Evolutionary conservation across 1,284 basidiomycete species (phyloP), one percentile per base, ranked within the genome.

Genomic region (Earliella scabrosa): DNA sequence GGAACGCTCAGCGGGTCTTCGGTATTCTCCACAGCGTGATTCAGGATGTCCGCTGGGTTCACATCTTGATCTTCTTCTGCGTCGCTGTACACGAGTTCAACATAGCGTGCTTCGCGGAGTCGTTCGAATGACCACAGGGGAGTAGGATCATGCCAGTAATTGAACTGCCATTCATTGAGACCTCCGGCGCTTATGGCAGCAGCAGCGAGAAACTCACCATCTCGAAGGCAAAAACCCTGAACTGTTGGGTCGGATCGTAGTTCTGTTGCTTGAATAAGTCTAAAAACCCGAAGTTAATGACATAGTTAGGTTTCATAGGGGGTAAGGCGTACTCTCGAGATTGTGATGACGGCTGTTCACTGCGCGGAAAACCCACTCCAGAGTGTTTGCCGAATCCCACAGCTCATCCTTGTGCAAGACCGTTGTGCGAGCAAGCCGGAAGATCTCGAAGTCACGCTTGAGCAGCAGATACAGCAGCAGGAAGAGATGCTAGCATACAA

Each of bases 381-480:
- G 16, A 13, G 63, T 68, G 38, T 63, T 58, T 2, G 60, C 56
- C 2, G 63, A 61, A 31, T 70, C 66, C 52, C 53, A 57, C 3
- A 68, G 48, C 52, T 70, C 68, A 32, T 66, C 63, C 29, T 59
- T 59, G 45, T 64, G 57, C 2, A 70, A 45, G 4, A 66, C 52
- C 4, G 59, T 47, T 4, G 54, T 64, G 23, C 58, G 55, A 7
- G 60, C 56, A 4, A 65, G 21, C 3, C 60, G 54, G 41, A 70
- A 60, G 23, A 68, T 65, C 29, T 66, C 62, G 18, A 59, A 56
- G 53, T 70, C 65, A 11, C 64, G 60, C 26, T 61, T 59, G 1
- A 70, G 52, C 6, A 68, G 60, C 0, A 70, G 55, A 36, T 66
- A 69, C 4, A 70, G 45, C 4, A 69, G 29, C 0, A 66, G 63